Conservation (phyloP, 805 yeast species). For the Hemisphaericaspora nanyangensis region DNA sequence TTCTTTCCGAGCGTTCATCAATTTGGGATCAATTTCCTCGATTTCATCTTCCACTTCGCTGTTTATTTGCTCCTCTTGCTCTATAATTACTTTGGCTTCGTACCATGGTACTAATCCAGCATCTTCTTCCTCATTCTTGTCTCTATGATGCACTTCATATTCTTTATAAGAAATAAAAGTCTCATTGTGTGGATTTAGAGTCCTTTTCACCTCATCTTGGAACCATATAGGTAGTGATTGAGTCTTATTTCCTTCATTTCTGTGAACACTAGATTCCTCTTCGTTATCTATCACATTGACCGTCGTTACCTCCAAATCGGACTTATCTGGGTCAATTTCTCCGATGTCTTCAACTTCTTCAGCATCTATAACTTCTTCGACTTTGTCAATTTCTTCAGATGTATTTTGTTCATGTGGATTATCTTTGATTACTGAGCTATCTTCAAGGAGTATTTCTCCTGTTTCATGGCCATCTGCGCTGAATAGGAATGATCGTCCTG, state of each 20-base stretch:
- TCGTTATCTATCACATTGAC: constrained; percentile 15
- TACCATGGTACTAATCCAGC: constrained; percentile 51
- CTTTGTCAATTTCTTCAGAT: background rate
- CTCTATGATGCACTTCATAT: background rate
- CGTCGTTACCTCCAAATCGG: constrained; percentile 15
- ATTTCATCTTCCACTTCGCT: constrained; percentile 9
- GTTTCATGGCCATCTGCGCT: constrained; percentile 4
- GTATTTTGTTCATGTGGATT: background rate
- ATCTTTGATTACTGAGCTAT: background rate
- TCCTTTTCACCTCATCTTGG: constrained; percentile 8
- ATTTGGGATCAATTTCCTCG: constrained; percentile 9
- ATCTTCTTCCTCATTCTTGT: constrained; percentile 36
- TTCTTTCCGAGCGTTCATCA: constrained; percentile 12
- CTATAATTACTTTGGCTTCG: constrained; percentile 37
- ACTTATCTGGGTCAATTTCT: background rate
- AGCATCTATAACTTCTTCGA: background rate
- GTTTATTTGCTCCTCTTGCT: constrained; percentile 11
- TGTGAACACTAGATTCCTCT: constrained; percentile 12
- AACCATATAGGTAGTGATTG: constrained; percentile 33
- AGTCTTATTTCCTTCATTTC: constrained; percentile 4
- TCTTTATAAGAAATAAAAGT: constrained; percentile 6
- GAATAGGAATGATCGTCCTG: constrained; percentile 7
- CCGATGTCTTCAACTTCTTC: constrained; percentile 8
- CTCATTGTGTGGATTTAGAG: constrained; percentile 9
- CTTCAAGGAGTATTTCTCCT: constrained; percentile 2